These are phyloP conservation scores for Monosporascus sp. DNA, from an alignment of 2,329 filamentous ascomycete genomes.

Conservation along the genomic window DNA sequence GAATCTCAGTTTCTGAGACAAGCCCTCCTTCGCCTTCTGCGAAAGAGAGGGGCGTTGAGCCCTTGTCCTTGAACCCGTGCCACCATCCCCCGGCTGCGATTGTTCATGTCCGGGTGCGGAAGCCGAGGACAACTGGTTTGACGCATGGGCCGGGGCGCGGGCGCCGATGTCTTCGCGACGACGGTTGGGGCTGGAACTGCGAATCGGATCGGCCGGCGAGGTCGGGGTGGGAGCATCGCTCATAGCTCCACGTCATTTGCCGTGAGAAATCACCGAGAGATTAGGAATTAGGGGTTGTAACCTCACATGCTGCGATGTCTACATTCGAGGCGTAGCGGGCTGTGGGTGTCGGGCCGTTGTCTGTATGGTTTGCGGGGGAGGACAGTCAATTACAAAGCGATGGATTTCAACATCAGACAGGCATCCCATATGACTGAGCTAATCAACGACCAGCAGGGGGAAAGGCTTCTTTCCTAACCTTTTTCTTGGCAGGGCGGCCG, in stretches of 20 bases:
- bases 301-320: conserved; percentile 28
- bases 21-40: conserved; percentile 27
- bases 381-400: no score
- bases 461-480: no score
- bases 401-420: no score
- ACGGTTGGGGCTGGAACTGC: conserved; percentile 16
- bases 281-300: conserved; percentile 11
- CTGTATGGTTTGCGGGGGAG: no score
- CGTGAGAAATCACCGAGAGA: conserved; percentile 21
- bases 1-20: conserved; percentile 55
- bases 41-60: conserved; percentile 23
- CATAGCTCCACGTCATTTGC: conserved; percentile 39
- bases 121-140: no score
- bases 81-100: conserved; percentile 9
- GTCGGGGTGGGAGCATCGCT: conserved; percentile 40
- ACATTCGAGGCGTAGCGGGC: conserved; percentile 10
- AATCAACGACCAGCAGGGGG: no score
- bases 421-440: no score
- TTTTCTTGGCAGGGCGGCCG: no score
- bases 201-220: conserved; percentile 31
- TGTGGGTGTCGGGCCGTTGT: no score
- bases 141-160: background rate
- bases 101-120: background rate
- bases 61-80: background rate
- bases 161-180: conserved; percentile 14